Evolutionary conservation across 2,329 filamentous ascomycete genomes (phyloP).

Genomic region (Biscogniauxia marginata): DNA sequence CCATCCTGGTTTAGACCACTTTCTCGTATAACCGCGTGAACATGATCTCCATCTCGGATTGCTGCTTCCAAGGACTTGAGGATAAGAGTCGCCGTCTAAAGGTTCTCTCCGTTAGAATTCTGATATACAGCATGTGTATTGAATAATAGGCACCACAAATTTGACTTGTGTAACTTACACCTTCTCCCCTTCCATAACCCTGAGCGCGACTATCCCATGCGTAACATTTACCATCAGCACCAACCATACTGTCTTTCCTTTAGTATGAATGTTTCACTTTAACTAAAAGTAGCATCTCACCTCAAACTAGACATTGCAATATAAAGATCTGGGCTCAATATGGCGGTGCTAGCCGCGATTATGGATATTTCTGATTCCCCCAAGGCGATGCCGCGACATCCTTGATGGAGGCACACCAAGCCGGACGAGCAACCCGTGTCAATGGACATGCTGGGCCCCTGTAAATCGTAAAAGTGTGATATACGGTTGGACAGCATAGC

Average conservation of each 20-base stretch:
- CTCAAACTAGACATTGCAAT: background rate
- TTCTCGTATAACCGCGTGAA: slow-evolving; percentile 39
- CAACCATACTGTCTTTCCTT: too few species aligned
- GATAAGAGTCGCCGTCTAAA: background rate
- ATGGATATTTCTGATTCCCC: slow-evolving; percentile 1
- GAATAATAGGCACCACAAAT: too few species aligned
- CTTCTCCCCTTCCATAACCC: slow-evolving; percentile 18
- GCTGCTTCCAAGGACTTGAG: slow-evolving; percentile 9
- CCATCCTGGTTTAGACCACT: slow-evolving; percentile 43
- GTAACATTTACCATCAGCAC: slow-evolving; percentile 4
- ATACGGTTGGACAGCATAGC: slow-evolving; percentile 9
- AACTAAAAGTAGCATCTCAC: slow-evolving; percentile 1
- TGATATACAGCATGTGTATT: too few species aligned
- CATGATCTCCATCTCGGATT: slow-evolving; percentile 27
- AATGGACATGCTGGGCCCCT: slow-evolving; percentile 5
- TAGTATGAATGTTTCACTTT: too few species aligned
- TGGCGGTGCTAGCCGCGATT: background rate
- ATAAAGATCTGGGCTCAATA: slow-evolving; percentile 2
- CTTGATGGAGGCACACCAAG: background rate
- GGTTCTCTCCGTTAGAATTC: too few species aligned
- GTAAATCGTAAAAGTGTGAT: slow-evolving; percentile 7
- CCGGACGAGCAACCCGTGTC: slow-evolving; percentile 7
- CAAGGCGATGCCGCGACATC: background rate
- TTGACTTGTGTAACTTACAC: too few species aligned
- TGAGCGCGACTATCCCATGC: slow-evolving; percentile 7